Base-by-base conservation (phyloP, 164 flowering plant species). In the Liquidambar formosana region DNA sequence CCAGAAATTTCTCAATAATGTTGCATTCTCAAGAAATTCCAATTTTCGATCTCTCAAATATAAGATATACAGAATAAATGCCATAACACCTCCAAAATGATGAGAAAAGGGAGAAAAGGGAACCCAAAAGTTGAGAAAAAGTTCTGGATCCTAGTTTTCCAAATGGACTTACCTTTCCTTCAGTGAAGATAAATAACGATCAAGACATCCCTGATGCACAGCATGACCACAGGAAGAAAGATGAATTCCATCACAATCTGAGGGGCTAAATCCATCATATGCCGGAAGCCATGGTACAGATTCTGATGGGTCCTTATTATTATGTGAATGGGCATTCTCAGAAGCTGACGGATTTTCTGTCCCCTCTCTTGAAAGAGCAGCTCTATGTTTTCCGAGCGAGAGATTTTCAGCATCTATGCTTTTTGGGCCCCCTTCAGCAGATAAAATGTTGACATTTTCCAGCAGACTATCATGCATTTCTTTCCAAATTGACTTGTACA, bases 221-320 rank as follows among this genome's bases (percentile, higher is more conserved):
- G 94, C 97, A 90, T 96, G 99, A 46, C 98, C 98, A 89, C 99
- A 96, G 8, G 99, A 93, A 67, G 99, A 93, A 59, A 90, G 66
- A 82, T 83, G 79, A 56, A 96, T 77, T 27, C 99, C 99, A 81
- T 92, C 95, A 82, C 90, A 83, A 69, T 86, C 90, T 22, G 64
- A 28, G 1, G 99, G 96, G 41, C 95, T 84, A 80, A 88, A 85
- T 57, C 88, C 87, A 80, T 88, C 88, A 78, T 72, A 85, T 66
- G 83, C 63, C 41, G 76, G 53, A 77, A 6, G n/a, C 23, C 61
- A 64, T n/a, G 48, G 45, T 46, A 74, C 26, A 61, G 77, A 56
- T 44, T 69, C 85, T 27, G 75, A 54, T 12, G 68, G 57, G 53
- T 73, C 22, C 63, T 54, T 70, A 64, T 73, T 79, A 53, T 41